Percentiles rank a stretch among this genome's conserved stretches.
Evolutionary conservation across 805 yeast genomes (phyloP).

Genomic region (Spathaspora sp.): DNA sequence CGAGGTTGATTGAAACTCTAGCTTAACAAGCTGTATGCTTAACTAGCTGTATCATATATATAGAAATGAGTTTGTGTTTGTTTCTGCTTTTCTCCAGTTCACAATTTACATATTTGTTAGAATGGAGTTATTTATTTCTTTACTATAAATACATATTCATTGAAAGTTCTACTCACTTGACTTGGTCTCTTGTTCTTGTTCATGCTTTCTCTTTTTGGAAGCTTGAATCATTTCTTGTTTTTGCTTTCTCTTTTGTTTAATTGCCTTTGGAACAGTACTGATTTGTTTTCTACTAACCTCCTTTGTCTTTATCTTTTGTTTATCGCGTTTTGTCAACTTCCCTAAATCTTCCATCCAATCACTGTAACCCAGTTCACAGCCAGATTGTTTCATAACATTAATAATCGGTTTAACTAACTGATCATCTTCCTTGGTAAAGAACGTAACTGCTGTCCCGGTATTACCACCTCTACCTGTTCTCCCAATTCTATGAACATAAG

Average conservation of each 20-base stretch:
- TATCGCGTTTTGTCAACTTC: conserved; percentile 61
- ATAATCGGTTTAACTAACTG: conserved; percentile 75
- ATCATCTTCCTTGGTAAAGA: conserved; percentile 87
- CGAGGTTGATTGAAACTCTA: too few relatives aligned
- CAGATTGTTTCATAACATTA: conserved; percentile 94
- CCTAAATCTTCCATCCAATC: conserved; percentile 78
- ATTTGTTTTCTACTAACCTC: conserved; percentile 67
- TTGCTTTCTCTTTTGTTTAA: conserved; percentile 61
- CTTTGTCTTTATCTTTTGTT: conserved; percentile 54
- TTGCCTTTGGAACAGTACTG: conserved; percentile 76
- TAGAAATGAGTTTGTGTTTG: conserved; percentile 1
- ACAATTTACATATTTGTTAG: not conserved
- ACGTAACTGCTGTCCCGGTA: conserved; percentile 82
- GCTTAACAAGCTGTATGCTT: not conserved
- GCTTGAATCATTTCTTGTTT: conserved; percentile 71
- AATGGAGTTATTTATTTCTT: conserved; percentile 1
- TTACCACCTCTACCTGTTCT: conserved; percentile 97
- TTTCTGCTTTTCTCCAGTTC: not conserved
- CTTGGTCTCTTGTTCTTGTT: not conserved
- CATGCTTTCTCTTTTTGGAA: conserved; percentile 56
- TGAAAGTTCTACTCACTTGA: not conserved
- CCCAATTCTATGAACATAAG: conserved; percentile 96
- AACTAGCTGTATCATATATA: not conserved
- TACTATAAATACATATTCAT: not conserved
- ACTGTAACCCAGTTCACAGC: conserved; percentile 57